Conservation (phyloP, 192 early-diverging fungal genomes). For the Mortierella alpina region DNA sequence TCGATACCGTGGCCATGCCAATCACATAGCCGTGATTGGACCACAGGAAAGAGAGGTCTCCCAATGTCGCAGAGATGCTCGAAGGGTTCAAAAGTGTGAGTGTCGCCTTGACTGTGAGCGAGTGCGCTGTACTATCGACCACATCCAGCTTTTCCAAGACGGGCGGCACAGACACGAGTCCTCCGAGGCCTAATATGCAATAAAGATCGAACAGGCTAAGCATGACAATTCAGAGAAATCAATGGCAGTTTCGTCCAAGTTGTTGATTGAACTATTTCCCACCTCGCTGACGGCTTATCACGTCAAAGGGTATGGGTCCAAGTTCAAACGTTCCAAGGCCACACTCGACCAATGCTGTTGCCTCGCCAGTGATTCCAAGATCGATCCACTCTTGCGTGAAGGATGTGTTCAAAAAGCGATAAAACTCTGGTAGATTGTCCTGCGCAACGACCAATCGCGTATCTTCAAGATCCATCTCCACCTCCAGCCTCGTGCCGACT, state of each 20-base stretch:
- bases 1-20: conserved; percentile 36
- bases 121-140: conserved; percentile 35
- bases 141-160: conserved; percentile 38
- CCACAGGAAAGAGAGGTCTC: conserved; percentile 41
- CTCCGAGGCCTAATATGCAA: conserved; percentile 26
- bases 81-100: conserved; percentile 45
- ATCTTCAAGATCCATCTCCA: conserved; percentile 18
- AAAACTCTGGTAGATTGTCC: conserved; percentile 25
- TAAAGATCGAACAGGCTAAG: not conserved
- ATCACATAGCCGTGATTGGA: conserved; percentile 22
- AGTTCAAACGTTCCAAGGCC: conserved; percentile 49
- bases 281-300: conserved; percentile 35
- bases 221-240: not conserved
- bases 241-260: not conserved
- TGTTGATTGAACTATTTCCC: not conserved
- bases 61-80: conserved; percentile 34
- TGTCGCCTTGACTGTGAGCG: conserved; percentile 33
- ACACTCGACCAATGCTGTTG: conserved; percentile 32
- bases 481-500: conserved; percentile 20
- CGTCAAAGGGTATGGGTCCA: conserved; percentile 43
- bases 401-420: conserved; percentile 35
- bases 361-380: conserved; percentile 36
- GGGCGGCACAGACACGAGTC: conserved; percentile 24
- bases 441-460: conserved; percentile 3
- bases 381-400: conserved; percentile 38